These are phyloP conservation scores for Aspergillus egyptiacus DNA, from an alignment of 495 filamentous ascomycete genomes.

Conservation along the genomic window DNA sequence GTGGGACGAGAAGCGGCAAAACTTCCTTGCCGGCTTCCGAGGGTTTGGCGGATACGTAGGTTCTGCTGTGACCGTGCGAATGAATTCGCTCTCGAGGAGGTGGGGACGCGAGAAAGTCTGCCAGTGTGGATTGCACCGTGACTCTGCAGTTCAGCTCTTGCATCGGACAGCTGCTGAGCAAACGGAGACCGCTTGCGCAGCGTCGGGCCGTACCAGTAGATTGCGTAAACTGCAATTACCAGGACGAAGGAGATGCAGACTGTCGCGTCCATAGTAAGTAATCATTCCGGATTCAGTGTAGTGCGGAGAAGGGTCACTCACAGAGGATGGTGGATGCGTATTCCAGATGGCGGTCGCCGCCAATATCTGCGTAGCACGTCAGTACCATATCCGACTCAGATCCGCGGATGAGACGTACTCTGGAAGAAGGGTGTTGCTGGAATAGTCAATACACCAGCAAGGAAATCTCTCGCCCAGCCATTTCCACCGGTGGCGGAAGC, in stretches of 20 bases:
- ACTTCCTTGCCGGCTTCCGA: conserved; percentile 38
- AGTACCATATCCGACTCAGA: neutral
- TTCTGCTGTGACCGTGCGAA: conserved; percentile 47
- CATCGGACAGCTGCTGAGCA: conserved; percentile 61
- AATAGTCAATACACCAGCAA: conserved; percentile 72
- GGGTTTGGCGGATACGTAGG: conserved; percentile 38
- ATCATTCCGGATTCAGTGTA: neutral
- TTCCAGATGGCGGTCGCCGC: conserved; percentile 53
- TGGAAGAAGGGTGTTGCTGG: conserved; percentile 65
- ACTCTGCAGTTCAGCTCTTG: conserved; percentile 38
- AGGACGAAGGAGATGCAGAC: conserved; percentile 61
- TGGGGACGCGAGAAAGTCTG: conserved; percentile 33
- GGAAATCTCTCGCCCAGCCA: conserved; percentile 71
- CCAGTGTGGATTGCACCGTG: conserved; percentile 25
- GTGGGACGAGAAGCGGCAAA: conserved; percentile 30
- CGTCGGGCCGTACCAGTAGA: conserved; percentile 68
- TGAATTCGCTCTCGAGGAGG: conserved; percentile 37
- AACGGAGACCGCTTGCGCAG: conserved; percentile 67
- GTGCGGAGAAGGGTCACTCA: conserved; percentile 20
- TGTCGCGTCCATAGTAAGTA: conserved; percentile 9
- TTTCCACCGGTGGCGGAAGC: conserved; percentile 69
- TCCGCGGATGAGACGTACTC: conserved; percentile 28
- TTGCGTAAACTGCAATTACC: conserved; percentile 67
- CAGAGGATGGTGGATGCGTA: conserved; percentile 68
- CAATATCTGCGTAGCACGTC: conserved; percentile 45